Evolutionary conservation across 768 basidiomycete species (phyloP).

Genomic region (Trametes cingulata): DNA sequence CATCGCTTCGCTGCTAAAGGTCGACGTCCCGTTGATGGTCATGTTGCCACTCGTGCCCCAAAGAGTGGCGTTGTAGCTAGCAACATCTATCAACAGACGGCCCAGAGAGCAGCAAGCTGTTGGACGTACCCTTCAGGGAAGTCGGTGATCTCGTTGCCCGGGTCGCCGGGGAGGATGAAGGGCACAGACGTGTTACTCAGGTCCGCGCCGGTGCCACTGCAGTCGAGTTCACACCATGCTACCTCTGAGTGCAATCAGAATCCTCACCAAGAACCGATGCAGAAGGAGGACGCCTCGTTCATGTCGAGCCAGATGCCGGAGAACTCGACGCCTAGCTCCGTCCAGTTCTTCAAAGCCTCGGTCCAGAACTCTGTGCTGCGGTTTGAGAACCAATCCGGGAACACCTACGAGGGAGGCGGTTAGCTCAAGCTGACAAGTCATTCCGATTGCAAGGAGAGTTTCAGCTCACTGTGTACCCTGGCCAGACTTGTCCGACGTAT

Average conservation of each 20-base stretch:
- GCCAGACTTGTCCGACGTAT: constrained; percentile 78
- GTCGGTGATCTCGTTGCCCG: constrained; percentile 50
- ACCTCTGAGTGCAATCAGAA: background rate
- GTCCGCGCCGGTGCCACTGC: constrained; percentile 58
- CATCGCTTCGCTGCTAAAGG: constrained; percentile 54
- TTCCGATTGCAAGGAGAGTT: too few relatives aligned
- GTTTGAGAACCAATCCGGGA: constrained; percentile 60
- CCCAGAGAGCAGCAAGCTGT: background rate
- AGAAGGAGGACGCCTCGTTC: constrained; percentile 67
- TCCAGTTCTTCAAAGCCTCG: constrained; percentile 59
- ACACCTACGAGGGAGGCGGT: too few relatives aligned
- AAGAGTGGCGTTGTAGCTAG: constrained; percentile 60
- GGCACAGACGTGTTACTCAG: constrained; percentile 53
- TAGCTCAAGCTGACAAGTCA: background rate
- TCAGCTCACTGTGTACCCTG: constrained; percentile 62
- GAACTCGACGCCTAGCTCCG: constrained; percentile 50
- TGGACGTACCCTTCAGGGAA: constrained; percentile 68
- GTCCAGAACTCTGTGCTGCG: constrained; percentile 60
- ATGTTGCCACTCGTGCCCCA: constrained; percentile 76
- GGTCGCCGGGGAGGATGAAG: constrained; percentile 57
- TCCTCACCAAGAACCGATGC: constrained; percentile 54
- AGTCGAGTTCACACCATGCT: background rate
- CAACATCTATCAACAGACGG: constrained; percentile 28
- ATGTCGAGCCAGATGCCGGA: constrained; percentile 71
- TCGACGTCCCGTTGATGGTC: constrained; percentile 65